A percentile compares a stretch with the other conserved stretches of the same genome.
These are phyloP conservation scores for Aspergillus ruber DNA, from an alignment of 2,329 filamentous ascomycete genomes.

Conservation along the genomic window DNA sequence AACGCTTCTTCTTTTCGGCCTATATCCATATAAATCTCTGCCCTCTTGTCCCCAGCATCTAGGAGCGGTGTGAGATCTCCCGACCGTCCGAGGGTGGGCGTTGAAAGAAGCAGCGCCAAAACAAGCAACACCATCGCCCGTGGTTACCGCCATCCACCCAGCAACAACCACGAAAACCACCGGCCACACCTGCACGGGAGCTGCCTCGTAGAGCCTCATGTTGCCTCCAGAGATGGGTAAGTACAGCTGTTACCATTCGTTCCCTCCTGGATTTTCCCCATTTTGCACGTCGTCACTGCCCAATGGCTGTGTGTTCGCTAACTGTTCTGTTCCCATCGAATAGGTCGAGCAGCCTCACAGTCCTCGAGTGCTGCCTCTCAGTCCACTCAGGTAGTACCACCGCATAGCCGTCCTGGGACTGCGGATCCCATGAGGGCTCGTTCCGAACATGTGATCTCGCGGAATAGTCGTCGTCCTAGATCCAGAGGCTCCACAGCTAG, in stretches of 20 bases:
- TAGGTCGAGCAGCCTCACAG: constrained; percentile 33
- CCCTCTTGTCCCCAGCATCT: neutral
- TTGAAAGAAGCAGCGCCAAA: constrained; percentile 16
- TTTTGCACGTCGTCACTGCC: neutral
- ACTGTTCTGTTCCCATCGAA: constrained; percentile 8
- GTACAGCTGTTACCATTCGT: constrained; percentile 10
- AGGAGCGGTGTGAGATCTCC: constrained; percentile 7
- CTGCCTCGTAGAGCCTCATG: constrained; percentile 10
- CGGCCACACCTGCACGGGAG: constrained; percentile 6
- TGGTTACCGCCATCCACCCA: constrained; percentile 21
- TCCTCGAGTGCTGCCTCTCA: constrained; percentile 32
- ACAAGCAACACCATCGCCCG: constrained; percentile 20
- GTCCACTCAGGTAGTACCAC: constrained; percentile 27
- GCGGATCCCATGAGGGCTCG: constrained; percentile 36
- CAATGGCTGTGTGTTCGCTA: constrained; percentile 6
- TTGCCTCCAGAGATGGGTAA: constrained; percentile 31
- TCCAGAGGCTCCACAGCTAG: constrained; percentile 44
- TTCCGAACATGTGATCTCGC: constrained; percentile 35
- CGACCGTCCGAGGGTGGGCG: constrained; percentile 17
- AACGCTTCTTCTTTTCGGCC: neutral
- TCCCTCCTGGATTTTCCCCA: constrained; percentile 3
- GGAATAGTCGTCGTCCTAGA: constrained; percentile 35
- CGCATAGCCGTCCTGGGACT: constrained; percentile 36
- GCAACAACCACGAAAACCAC: constrained; percentile 13
- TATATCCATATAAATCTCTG: neutral